Conservation (phyloP, 108 stramenopile genomes). For the Skeletonema tropicum region DNA sequence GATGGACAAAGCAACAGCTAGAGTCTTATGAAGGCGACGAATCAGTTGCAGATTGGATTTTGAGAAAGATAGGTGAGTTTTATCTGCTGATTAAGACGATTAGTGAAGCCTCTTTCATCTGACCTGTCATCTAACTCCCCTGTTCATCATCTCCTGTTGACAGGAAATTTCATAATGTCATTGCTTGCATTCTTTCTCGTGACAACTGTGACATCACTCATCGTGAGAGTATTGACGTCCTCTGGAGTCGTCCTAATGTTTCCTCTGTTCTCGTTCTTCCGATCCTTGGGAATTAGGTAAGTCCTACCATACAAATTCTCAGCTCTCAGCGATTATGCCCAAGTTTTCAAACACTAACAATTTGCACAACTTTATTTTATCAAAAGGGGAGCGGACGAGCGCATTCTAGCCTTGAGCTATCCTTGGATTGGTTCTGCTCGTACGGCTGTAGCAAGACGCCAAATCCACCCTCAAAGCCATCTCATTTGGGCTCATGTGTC, state of each 20-base stretch:
- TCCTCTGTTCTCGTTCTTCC: slow-evolving; percentile 57
- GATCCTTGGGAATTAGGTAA: slow-evolving; percentile 50
- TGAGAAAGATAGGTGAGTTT: slow-evolving; percentile 39
- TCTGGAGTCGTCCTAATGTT: slow-evolving; percentile 75
- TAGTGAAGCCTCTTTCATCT: not conserved
- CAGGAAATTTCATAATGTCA: slow-evolving; percentile 46
- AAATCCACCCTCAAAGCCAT: slow-evolving; percentile 48
- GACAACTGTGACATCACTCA: slow-evolving; percentile 67
- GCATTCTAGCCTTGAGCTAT: slow-evolving; percentile 60
- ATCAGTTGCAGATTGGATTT: slow-evolving; percentile 22
- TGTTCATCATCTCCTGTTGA: not conserved
- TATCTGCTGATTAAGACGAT: not conserved
- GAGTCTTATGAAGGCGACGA: slow-evolving; percentile 36
- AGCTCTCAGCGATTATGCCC: slow-evolving; percentile 53
- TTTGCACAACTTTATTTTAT: slow-evolving; percentile 43
- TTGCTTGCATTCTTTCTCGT: slow-evolving; percentile 66
- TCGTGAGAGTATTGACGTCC: slow-evolving; percentile 69
- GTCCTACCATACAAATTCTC: slow-evolving; percentile 65
- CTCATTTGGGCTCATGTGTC: slow-evolving; percentile 44
- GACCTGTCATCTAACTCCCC: not conserved
- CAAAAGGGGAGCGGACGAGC: slow-evolving; percentile 55
- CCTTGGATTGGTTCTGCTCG: slow-evolving; percentile 71
- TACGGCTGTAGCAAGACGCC: slow-evolving; percentile 34
- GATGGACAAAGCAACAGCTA: slow-evolving; percentile 50
- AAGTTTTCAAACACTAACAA: slow-evolving; percentile 66